Base-by-base conservation (phyloP, 2,329 filamentous ascomycete species). In the Arthroderma sp. region DNA sequence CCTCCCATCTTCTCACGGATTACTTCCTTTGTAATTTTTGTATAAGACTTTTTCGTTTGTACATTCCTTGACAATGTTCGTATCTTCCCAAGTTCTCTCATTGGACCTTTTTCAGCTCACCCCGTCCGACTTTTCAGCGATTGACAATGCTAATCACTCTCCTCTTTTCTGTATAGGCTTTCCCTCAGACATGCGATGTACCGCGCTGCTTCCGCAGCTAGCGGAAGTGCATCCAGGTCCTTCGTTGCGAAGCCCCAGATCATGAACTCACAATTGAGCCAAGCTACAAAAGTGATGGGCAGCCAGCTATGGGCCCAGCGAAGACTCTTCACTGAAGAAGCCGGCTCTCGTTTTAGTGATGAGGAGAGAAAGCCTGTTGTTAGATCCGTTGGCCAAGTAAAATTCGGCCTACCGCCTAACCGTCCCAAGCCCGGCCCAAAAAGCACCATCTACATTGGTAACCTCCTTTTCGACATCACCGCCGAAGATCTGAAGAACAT, bases 401-500 rank as follows among this genome's bases (percentile, higher is more conserved):
- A n/a, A 15, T 47, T 47, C 21, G 41, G 41, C 21, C 41, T 47
- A 4, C 33, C 49, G n/a, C 49, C 49, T 25, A 17, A n/a, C 31
- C 44, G 49, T 13, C 56, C 37, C 15, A 21, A 56, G 43, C 19
- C 55, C 23, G 21, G 56, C 49, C 72, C 72, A 17, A 74, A 73
- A 54, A 70, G 71, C 60, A 79, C 74, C 6, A 64, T 88, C 58
- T 88, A 85, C 65, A 66, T 88, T 61, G 84, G 83, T 59, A 88
- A 88, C 70, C 72, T 88, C 49, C 83, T 82, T 68, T 88, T 82
- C 67, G 84, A 88, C 66, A 78, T 85, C 57, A 82, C 78, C 4
- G 77, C 80, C 4, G 76, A 80, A 31, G 79, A 85, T 62, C 64
- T 89, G 51, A 74, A 77, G 63, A 75, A 77, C 54, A 78, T 82